phyloP scores from a whole-genome alignment of 225 moss, liverwort and hornwort species.

The Bryum argenteum region DNA sequence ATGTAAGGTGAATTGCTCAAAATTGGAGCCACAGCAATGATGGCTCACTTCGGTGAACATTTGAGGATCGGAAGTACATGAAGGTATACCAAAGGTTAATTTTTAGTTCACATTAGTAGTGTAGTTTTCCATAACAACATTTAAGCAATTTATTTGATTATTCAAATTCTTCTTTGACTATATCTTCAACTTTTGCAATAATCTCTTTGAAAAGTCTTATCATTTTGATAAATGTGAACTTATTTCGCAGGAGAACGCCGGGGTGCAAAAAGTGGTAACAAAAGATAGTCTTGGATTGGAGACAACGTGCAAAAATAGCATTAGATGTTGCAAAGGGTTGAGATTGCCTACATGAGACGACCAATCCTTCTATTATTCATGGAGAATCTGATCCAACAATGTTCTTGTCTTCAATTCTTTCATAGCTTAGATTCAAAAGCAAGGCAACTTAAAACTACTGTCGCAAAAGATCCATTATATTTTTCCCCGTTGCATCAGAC shows the following conservation, averaged over 20 bases:
- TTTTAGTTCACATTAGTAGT: too few species aligned
- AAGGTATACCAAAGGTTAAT: too few species aligned
- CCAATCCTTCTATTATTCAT: constrained; percentile 90
- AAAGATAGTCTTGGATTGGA: constrained; percentile 95
- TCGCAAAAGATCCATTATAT: too few species aligned
- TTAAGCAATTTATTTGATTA: too few species aligned
- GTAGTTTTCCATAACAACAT: neutral
- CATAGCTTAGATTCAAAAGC: constrained; percentile 89
- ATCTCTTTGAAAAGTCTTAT: neutral
- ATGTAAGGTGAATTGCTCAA: too few species aligned
- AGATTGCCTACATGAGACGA: constrained; percentile 97
- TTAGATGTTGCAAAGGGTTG: constrained; percentile 94
- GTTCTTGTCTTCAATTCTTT: constrained; percentile 86
- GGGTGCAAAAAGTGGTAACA: constrained; percentile 98
- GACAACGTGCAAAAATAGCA: constrained; percentile 98
- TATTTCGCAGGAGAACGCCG: constrained; percentile 78
- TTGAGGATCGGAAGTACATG: too few species aligned
- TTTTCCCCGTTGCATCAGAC: too few species aligned
- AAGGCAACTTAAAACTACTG: too few species aligned
- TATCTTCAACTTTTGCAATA: neutral
- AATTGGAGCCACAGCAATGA: too few species aligned
- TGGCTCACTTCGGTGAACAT: too few species aligned
- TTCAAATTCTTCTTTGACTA: too few species aligned
- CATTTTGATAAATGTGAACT: neutral
- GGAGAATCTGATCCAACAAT: constrained; percentile 91